A percentile compares a stretch with the other conserved stretches of the same genome.
These are phyloP conservation scores for Alternaria gansuensis DNA, from an alignment of 2,329 filamentous ascomycete genomes.

Conservation along the genomic window DNA sequence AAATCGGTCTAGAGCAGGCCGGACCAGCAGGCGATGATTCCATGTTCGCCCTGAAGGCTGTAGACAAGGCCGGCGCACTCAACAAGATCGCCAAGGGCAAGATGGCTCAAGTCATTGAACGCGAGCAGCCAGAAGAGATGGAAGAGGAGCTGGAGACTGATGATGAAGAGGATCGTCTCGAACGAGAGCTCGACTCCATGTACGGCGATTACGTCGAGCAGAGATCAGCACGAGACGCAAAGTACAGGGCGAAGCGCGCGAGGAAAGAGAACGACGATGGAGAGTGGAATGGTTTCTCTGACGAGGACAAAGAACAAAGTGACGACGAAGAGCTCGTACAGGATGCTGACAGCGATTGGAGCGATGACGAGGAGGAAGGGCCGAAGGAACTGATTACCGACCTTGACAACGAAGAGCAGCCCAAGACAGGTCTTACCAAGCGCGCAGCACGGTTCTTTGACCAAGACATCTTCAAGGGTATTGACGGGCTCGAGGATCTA, in stretches of 20 bases:
- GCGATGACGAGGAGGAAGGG: slow-evolving; percentile 65
- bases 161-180: slow-evolving; percentile 81
- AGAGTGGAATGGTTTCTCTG: slow-evolving; percentile 91
- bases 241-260: slow-evolving; percentile 88
- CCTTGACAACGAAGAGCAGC: slow-evolving; percentile 63
- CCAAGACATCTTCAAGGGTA: slow-evolving; percentile 90
- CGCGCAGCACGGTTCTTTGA: slow-evolving; percentile 90
- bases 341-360: slow-evolving; percentile 70
- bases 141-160: slow-evolving; percentile 67
- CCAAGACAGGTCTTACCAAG: slow-evolving; percentile 74
- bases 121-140: slow-evolving; percentile 58
- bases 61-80: slow-evolving; percentile 78
- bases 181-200: slow-evolving; percentile 84
- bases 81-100: slow-evolving; percentile 76
- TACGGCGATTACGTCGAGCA: slow-evolving; percentile 86
- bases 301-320: slow-evolving; percentile 64
- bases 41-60: slow-evolving; percentile 84
- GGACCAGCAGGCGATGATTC: slow-evolving; percentile 80
- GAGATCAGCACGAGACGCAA: slow-evolving; percentile 81
- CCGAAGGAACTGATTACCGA: slow-evolving; percentile 68
- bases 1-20: slow-evolving; percentile 90
- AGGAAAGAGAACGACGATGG: slow-evolving; percentile 75
- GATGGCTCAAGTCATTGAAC: slow-evolving; percentile 74
- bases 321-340: slow-evolving; percentile 67
- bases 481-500: slow-evolving; percentile 72